phyloP scores from a whole-genome alignment of 2,329 filamentous ascomycete genomes.

The Trichoderma sp. region DNA sequence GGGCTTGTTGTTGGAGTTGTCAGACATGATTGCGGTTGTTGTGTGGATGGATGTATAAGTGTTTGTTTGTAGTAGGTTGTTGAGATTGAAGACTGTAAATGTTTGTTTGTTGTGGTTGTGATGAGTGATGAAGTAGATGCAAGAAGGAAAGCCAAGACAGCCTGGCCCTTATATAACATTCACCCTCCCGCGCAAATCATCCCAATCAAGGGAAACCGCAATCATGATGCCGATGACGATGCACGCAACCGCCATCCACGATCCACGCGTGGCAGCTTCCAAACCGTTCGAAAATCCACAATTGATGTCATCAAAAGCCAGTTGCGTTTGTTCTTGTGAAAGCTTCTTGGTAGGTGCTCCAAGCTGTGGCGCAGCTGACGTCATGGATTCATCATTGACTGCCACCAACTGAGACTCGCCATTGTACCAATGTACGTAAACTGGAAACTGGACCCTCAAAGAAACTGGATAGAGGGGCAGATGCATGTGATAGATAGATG shows the following conservation, averaged over 20 bases:
- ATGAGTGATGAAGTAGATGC: neutral
- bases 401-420: neutral
- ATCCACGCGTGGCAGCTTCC: neutral
- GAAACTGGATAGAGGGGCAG: neutral
- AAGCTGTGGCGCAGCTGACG: slow-evolving; percentile 18
- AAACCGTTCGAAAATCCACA: neutral
- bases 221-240: slow-evolving; percentile 12
- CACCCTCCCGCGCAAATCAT: neutral
- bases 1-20: slow-evolving; percentile 37
- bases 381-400: slow-evolving; percentile 1
- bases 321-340: neutral
- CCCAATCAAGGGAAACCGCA: neutral
- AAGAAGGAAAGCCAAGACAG: neutral
- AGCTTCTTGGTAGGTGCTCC: neutral
- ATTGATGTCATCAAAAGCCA: slow-evolving; percentile 11
- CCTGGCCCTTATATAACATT: neutral
- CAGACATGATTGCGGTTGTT: slow-evolving; percentile 32
- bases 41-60: neutral
- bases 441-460: neutral
- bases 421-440: neutral
- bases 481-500: neutral
- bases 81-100: neutral
- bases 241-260: neutral
- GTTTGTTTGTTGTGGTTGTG: neutral
- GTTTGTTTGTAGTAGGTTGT: neutral